phyloP scores from a whole-genome alignment of 176 grass and related monocot species.

The Rhynchospora breviuscula region DNA sequence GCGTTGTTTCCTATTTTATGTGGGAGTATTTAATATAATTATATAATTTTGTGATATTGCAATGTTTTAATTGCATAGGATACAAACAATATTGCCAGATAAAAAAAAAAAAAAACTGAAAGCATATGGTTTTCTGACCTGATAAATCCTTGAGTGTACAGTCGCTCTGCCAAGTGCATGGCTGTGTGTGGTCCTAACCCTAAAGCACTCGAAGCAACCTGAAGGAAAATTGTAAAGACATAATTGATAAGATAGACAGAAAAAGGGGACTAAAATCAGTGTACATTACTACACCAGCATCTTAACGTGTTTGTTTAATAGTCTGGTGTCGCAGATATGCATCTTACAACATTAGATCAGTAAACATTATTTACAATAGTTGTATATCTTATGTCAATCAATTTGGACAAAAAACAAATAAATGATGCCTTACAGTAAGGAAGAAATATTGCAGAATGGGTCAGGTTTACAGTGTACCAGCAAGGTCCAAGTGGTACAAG shows the following conservation, averaged over 20 bases:
- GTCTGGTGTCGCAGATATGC: too few relatives aligned
- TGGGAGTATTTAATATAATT: not conserved
- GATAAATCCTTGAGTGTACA: constrained; percentile 96
- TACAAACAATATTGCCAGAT: not conserved
- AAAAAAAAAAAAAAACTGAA: not conserved
- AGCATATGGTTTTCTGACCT: constrained; percentile 36
- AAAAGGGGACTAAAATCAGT: not conserved
- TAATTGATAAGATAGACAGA: constrained; percentile 23
- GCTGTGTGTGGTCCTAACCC: constrained; percentile 80
- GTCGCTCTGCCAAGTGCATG: constrained; percentile 87
- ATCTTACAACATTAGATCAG: not conserved
- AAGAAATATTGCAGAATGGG: not conserved
- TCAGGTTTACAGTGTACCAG: not conserved
- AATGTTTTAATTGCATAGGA: not conserved
- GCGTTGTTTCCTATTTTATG: not conserved
- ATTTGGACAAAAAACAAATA: not conserved
- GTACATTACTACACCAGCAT: not conserved
- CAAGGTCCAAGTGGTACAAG: not conserved
- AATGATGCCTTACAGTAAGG: not conserved
- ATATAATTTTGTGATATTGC: not conserved
- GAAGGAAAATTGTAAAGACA: constrained; percentile 24
- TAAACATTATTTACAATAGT: not conserved
- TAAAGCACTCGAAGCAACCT: constrained; percentile 92
- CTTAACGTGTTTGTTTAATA: not conserved
- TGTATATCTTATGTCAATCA: not conserved